Conservation (phyloP, 2,329 filamentous ascomycete species). For the Colletotrichum sp. region DNA sequence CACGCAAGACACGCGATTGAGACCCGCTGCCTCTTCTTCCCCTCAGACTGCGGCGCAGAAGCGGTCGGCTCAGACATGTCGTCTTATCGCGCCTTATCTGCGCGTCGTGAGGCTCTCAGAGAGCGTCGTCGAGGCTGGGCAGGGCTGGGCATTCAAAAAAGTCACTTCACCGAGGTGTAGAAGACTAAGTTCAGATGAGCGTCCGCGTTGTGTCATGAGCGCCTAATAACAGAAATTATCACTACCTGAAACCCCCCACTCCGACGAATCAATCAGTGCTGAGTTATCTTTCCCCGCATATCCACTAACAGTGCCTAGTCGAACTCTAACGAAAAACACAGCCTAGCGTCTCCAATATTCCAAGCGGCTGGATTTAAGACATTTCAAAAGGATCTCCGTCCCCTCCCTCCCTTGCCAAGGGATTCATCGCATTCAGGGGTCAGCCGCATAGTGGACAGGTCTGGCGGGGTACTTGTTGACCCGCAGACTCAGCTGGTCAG, state of each 20-base stretch:
- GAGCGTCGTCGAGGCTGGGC: neutral
- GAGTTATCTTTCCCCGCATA: neutral
- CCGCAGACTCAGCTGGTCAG: slow-evolving; percentile 36
- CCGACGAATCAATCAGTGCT: neutral
- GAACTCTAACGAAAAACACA: neutral
- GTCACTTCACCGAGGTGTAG: neutral
- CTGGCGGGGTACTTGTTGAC: slow-evolving; percentile 10
- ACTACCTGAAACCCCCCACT: neutral
- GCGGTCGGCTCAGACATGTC: neutral
- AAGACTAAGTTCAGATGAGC: neutral
- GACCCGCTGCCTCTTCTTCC: slow-evolving; percentile 19
- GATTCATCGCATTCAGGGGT: neutral
- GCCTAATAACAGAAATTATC: neutral
- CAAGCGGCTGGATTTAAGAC: neutral
- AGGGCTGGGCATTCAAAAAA: neutral
- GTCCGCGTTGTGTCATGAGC: neutral
- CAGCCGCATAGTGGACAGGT: slow-evolving; percentile 4
- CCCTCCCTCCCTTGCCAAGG: neutral
- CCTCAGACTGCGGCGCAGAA: neutral
- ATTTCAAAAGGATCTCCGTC: neutral
- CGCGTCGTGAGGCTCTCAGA: neutral
- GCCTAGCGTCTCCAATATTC: neutral
- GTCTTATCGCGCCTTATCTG: neutral
- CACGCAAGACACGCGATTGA: slow-evolving; percentile 22
- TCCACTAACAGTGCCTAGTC: neutral